Conservation (phyloP, 2,329 filamentous ascomycete species). For the Zymoseptoria tritici region DNA sequence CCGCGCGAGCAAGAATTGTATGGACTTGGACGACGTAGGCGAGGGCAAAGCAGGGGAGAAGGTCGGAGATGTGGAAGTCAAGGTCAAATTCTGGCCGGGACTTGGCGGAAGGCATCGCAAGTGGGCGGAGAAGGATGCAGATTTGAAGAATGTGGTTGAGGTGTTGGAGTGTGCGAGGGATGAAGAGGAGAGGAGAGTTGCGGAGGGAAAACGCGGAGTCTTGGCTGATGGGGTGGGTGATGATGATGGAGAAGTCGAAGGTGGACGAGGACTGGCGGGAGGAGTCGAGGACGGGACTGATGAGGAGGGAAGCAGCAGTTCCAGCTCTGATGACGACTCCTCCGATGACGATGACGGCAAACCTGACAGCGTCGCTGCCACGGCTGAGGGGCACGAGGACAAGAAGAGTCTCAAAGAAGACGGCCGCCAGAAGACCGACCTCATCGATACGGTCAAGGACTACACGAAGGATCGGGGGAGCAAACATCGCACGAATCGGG, state of each 20-base stretch:
- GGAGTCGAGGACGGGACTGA: conserved; percentile 11
- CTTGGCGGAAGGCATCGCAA: conserved; percentile 52
- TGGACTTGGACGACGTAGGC: conserved; percentile 22
- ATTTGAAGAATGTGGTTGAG: conserved; percentile 55
- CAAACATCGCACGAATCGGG: conserved; percentile 58
- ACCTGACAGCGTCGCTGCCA: background rate
- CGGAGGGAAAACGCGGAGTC: conserved; percentile 24
- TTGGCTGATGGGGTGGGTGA: conserved; percentile 5
- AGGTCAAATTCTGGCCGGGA: conserved; percentile 54
- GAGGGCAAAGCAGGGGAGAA: conserved; percentile 46
- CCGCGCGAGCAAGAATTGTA: conserved; percentile 44
- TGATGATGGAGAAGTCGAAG: background rate
- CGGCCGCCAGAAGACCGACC: conserved; percentile 28
- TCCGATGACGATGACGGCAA: conserved; percentile 7
- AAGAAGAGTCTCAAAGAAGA: conserved; percentile 28
- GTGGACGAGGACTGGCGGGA: background rate
- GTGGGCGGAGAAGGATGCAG: conserved; percentile 47
- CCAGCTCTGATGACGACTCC: conserved; percentile 14
- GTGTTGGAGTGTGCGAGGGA: conserved; percentile 56
- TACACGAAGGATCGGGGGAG: conserved; percentile 54
- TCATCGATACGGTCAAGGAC: conserved; percentile 48
- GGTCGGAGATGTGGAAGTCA: conserved; percentile 51
- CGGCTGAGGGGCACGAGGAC: conserved; percentile 2
- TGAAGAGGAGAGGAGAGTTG: conserved; percentile 38
- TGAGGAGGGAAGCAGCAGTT: conserved; percentile 7